phyloP scores from a whole-genome alignment of 2,329 filamentous ascomycete species.

The Ceratocystis albifundus region DNA sequence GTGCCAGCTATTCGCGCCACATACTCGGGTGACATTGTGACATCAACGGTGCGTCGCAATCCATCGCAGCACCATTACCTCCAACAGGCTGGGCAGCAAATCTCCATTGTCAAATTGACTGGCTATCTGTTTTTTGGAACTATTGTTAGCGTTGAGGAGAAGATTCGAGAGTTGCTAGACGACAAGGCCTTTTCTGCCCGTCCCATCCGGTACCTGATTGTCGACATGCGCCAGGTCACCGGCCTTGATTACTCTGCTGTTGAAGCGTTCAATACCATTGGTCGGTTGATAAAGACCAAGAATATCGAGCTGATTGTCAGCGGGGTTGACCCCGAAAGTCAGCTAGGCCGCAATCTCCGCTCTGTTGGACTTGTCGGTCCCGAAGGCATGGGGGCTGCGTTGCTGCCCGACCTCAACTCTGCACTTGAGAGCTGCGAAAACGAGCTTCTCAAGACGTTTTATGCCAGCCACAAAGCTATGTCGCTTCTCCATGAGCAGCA shows the following conservation, averaged over 20 bases:
- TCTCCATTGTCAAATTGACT: conserved; percentile 79
- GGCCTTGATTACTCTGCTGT: conserved; percentile 93
- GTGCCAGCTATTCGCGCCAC: conserved; percentile 79
- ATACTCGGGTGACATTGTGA: conserved; percentile 81
- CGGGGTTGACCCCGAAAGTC: conserved; percentile 62
- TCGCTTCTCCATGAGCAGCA: conserved; percentile 30
- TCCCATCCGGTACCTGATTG: conserved; percentile 78
- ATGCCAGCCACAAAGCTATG: conserved; percentile 54
- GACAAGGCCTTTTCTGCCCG: conserved; percentile 65
- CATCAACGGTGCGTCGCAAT: conserved; percentile 85
- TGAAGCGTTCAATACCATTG: conserved; percentile 88
- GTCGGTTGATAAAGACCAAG: conserved; percentile 65
- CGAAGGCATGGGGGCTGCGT: conserved; percentile 59
- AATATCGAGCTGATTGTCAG: conserved; percentile 73
- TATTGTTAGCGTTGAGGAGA: conserved; percentile 87
- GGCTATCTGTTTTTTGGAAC: conserved; percentile 98
- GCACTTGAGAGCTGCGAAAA: conserved; percentile 93
- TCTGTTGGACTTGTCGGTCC: conserved; percentile 67
- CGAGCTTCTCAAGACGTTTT: conserved; percentile 72
- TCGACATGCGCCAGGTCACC: conserved; percentile 81
- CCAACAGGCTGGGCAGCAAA: conserved; percentile 73
- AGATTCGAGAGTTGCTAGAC: conserved; percentile 69
- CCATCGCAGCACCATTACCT: conserved; percentile 81
- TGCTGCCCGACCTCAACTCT: conserved; percentile 84
- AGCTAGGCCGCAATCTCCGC: conserved; percentile 65